phyloP scores from a whole-genome alignment of 108 stramenopile genomes.

The Skeletonema costatum region DNA sequence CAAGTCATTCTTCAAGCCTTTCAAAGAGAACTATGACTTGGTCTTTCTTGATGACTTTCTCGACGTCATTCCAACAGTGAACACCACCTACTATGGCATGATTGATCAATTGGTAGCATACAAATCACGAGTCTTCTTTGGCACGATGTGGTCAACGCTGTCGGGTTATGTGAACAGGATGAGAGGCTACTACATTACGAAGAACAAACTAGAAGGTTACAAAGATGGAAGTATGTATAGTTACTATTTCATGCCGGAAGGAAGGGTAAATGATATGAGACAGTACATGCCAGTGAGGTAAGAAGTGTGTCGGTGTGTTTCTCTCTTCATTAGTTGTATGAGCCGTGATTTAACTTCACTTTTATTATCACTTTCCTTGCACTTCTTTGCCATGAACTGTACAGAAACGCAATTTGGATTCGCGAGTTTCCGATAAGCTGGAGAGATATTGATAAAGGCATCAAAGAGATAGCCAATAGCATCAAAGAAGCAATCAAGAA shows the following conservation, averaged over 20 bases:
- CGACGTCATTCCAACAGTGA: slow-evolving; percentile 64
- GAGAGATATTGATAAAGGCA: slow-evolving; percentile 84
- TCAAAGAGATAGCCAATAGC: slow-evolving; percentile 28
- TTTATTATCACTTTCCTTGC: not conserved
- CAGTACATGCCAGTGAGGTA: slow-evolving; percentile 39
- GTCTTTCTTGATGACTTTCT: slow-evolving; percentile 56
- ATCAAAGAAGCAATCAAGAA: not conserved
- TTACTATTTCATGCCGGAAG: slow-evolving; percentile 52
- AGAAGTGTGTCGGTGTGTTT: not conserved
- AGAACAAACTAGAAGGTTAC: slow-evolving; percentile 52
- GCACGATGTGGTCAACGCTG: slow-evolving; percentile 59
- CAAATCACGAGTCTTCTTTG: slow-evolving; percentile 49
- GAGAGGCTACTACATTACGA: slow-evolving; percentile 57
- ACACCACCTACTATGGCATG: slow-evolving; percentile 77
- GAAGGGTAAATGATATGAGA: slow-evolving; percentile 43
- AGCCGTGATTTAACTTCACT: not conserved
- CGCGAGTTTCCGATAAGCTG: slow-evolving; percentile 85
- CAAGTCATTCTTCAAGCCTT: slow-evolving; percentile 67
- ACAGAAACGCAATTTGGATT: slow-evolving; percentile 49
- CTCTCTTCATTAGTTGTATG: not conserved
- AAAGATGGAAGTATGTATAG: slow-evolving; percentile 61
- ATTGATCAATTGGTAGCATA: slow-evolving; percentile 60
- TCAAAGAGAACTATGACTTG: slow-evolving; percentile 44
- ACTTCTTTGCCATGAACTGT: not conserved
- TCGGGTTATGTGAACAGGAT: slow-evolving; percentile 61